Conservation (phyloP, 1,284 basidiomycete species). For the Microbotryum silenes-acaulis region DNA sequence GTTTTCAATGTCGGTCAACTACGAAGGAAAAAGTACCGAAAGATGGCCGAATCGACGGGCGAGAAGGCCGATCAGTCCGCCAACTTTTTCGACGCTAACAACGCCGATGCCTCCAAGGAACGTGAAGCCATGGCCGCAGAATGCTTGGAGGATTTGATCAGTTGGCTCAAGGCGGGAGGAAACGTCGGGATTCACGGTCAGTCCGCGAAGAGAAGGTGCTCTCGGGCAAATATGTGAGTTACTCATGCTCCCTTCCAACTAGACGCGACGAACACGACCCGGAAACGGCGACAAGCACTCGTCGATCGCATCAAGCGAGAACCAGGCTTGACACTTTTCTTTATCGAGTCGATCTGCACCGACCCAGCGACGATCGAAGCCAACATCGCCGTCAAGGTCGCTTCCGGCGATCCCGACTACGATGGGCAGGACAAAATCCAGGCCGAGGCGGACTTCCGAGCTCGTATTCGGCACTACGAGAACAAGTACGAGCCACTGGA, state of each 20-base stretch:
- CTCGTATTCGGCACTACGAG: conserved; percentile 88
- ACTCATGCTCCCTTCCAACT: neutral
- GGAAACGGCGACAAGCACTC: conserved; percentile 61
- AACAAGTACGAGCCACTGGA: conserved; percentile 87
- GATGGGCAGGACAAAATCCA: conserved; percentile 74
- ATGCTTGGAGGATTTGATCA: conserved; percentile 87
- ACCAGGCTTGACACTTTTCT: conserved; percentile 81
- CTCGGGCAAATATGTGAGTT: neutral
- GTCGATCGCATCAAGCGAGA: conserved; percentile 76
- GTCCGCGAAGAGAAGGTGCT: conserved; percentile 31
- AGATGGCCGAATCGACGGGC: conserved; percentile 61
- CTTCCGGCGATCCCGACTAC: conserved; percentile 95
- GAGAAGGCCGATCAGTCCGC: conserved; percentile 84
- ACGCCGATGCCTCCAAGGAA: conserved; percentile 64
- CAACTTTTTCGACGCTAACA: conserved; percentile 82
- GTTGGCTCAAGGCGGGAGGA: conserved; percentile 80
- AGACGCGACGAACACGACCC: conserved; percentile 93
- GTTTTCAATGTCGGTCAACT: conserved; percentile 98
- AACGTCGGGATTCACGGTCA: conserved; percentile 96
- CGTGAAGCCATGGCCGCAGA: conserved; percentile 84
- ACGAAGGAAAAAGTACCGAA: conserved; percentile 76
- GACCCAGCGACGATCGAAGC: conserved; percentile 89
- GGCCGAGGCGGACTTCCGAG: conserved; percentile 82
- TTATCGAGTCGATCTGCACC: conserved; percentile 89
- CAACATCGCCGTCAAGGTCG: conserved; percentile 92